A percentile compares a stretch with the other conserved stretches of the same genome.
These are phyloP conservation scores for Naegleria lovaniensis DNA, from an alignment of 208 protist species.

Conservation along the genomic window DNA sequence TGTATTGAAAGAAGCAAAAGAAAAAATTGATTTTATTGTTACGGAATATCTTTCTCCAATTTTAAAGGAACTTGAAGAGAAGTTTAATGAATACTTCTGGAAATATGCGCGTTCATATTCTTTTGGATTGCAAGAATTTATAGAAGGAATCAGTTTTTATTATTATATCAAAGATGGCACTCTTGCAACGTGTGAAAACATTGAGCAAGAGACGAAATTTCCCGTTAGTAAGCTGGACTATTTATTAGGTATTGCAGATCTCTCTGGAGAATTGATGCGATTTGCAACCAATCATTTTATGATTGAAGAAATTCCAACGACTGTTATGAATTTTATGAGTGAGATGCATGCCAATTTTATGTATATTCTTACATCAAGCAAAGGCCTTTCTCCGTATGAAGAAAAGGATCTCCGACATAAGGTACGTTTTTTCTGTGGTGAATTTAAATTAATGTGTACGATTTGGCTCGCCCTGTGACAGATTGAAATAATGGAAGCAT, in stretches of 20 bases:
- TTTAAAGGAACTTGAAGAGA: neutral
- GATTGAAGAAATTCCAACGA: neutral
- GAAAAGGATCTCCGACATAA: neutral
- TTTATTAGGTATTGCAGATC: constrained; percentile 19
- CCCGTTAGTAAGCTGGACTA: neutral
- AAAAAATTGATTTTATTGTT: neutral
- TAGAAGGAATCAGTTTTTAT: constrained; percentile 19
- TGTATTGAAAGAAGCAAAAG: neutral
- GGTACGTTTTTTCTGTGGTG: too few species aligned
- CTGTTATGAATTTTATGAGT: neutral
- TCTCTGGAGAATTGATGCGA: constrained; percentile 23
- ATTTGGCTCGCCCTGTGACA: too few species aligned
- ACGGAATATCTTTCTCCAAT: neutral
- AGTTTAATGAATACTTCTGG: neutral
- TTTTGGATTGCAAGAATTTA: constrained; percentile 28
- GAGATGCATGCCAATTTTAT: neutral
- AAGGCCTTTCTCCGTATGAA: neutral
- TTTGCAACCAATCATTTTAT: constrained; percentile 12
- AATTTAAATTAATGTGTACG: too few species aligned
- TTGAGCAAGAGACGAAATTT: neutral
- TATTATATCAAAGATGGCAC: neutral
- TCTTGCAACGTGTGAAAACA: neutral
- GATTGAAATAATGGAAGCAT: neutral
- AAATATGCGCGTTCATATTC: neutral
- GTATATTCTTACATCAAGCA: neutral